phyloP scores from a whole-genome alignment of 2,329 filamentous ascomycete species.

The Colletotrichum lentis region DNA sequence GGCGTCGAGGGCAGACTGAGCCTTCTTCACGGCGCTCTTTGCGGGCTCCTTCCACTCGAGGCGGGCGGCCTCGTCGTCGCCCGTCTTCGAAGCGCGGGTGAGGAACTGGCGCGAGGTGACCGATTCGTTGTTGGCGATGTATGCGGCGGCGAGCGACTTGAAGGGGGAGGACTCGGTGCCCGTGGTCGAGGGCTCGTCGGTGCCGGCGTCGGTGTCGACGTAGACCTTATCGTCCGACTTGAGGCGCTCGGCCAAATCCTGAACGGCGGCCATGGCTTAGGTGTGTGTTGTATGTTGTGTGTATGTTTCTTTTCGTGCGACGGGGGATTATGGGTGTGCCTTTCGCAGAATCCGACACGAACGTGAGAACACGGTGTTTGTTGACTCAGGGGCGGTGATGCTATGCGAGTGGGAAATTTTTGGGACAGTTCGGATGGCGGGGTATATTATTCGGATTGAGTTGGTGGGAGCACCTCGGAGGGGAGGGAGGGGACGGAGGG shows the following conservation, averaged over 20 bases:
- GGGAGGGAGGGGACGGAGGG: not conserved
- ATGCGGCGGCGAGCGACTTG: slow-evolving; percentile 82
- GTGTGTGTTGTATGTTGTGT: not conserved
- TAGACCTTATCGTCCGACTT: slow-evolving; percentile 66
- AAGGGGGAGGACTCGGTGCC: slow-evolving; percentile 79
- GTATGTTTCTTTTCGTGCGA: not conserved
- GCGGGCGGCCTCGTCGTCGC: slow-evolving; percentile 69
- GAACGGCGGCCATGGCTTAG: slow-evolving; percentile 53
- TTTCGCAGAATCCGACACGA: slow-evolving; percentile 7
- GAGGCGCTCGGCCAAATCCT: slow-evolving; percentile 61
- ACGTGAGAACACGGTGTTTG: slow-evolving; percentile 20
- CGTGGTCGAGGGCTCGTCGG: slow-evolving; percentile 71
- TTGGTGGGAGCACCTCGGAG: slow-evolving; percentile 23
- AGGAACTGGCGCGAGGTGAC: slow-evolving; percentile 67
- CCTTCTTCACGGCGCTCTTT: slow-evolving; percentile 88
- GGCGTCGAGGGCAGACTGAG: slow-evolving; percentile 74
- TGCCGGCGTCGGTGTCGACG: slow-evolving; percentile 81
- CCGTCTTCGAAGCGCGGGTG: slow-evolving; percentile 72
- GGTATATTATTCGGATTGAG: slow-evolving; percentile 36
- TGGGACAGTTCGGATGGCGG: slow-evolving; percentile 37
- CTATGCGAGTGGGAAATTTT: slow-evolving; percentile 30
- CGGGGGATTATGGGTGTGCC: not conserved
- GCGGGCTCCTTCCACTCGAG: slow-evolving; percentile 82
- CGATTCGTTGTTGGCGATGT: slow-evolving; percentile 72
- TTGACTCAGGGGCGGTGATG: slow-evolving; percentile 24